Base-by-base conservation (phyloP, 2,329 filamentous ascomycete genomes). In the Alternaria brassicae region DNA sequence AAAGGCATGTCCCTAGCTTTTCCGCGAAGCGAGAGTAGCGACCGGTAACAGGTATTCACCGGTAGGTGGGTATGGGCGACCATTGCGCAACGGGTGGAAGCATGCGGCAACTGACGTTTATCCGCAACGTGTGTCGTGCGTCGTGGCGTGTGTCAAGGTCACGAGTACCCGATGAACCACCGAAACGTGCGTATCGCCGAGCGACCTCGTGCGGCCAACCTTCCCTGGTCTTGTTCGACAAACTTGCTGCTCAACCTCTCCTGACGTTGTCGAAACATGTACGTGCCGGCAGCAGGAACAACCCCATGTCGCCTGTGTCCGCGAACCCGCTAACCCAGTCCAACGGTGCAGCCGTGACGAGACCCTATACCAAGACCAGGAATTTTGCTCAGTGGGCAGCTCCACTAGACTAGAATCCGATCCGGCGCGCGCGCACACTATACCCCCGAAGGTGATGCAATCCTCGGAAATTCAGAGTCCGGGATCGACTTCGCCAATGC, bases 401-500 rank as follows among this genome's bases (percentile, higher is more conserved):
- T 53, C 61, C 58, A 54, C 54, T 55, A 40, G 23, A 54, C 54
- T 55, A 40, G 23, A 32, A 47, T 32, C 28, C 23, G 51, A 23
- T 52, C 41, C 25, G 47, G 47, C 54, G 51, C 54, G 52, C 48
- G 37, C 48, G 53, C 52, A 48, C 48, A 28, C 52, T 50, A 62
- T 19, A 28, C 56, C 60, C 51, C 41, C 37, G 55, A 25, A 62
- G 56, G 66, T 63, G 61, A 64, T 62, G 57, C 58, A 54, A 59
- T 56, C 60, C 60, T 62, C 58, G 63, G 65, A 69, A 40, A 65
- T 50, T 42, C 50, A 51, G 44, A 61, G 48, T 58, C 53, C 42
- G 39, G 45, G 64, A 69, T 69, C 63, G 55, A 17, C 62, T 53
- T 58, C 30, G 54, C 63, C 41, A 50, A 15, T 39, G 39, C n/a